Conservation (phyloP, 345 rosid species). For the Gynandropsis gynandra region DNA sequence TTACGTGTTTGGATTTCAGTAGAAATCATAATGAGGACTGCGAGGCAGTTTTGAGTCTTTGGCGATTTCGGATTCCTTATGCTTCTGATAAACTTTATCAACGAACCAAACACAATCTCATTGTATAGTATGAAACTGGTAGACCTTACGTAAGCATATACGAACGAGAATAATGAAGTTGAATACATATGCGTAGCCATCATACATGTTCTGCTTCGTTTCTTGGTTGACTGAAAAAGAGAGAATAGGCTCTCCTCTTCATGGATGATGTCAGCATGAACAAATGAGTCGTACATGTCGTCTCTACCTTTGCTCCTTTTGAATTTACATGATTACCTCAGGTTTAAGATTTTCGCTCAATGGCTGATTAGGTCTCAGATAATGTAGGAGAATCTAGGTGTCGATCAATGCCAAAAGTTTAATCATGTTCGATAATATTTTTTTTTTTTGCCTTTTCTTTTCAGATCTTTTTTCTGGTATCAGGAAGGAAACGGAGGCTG, state of each 20-base stretch:
- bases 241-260: conserved; percentile 15
- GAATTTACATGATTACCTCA: not conserved
- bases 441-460: conserved; percentile 1
- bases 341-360: not conserved
- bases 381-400: not conserved
- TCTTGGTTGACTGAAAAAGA: conserved; percentile 20
- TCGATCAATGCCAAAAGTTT: not conserved
- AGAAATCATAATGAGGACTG: conserved; percentile 5
- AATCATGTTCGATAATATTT: not conserved
- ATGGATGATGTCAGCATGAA: not conserved
- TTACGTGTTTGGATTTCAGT: conserved; percentile 3
- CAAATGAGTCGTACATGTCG: not conserved
- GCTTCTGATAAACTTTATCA: not conserved
- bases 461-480: conserved; percentile 80
- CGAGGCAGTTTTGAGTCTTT: conserved; percentile 6
- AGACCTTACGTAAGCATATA: too few relatives aligned
- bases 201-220: not conserved
- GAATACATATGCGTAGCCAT: not conserved
- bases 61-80: conserved; percentile 9
- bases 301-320: not conserved
- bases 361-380: not conserved
- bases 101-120: not conserved
- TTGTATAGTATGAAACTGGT: too few relatives aligned
- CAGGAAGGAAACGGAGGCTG: conserved; percentile 59
- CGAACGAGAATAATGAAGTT: too few relatives aligned